Conservation (phyloP, 495 filamentous ascomycete species). For the Neurospora discreta region DNA sequence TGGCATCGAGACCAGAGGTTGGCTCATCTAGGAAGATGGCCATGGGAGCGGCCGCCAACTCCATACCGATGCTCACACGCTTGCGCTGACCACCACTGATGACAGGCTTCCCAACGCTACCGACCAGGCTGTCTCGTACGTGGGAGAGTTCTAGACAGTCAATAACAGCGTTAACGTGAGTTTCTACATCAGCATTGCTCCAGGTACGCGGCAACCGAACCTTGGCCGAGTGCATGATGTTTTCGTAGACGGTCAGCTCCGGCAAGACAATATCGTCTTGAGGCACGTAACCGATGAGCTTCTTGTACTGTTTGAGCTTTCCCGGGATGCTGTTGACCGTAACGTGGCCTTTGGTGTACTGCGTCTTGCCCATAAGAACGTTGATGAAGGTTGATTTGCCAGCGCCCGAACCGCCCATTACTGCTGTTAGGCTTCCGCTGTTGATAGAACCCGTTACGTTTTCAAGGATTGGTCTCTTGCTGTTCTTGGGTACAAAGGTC, state of each 20-base stretch:
- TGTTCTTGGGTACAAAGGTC: slow-evolving; percentile 31
- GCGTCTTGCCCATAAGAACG: slow-evolving; percentile 37
- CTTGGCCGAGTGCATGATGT: slow-evolving; percentile 43
- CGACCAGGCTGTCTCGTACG: slow-evolving; percentile 32
- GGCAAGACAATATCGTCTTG: slow-evolving; percentile 41
- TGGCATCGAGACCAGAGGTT: slow-evolving; percentile 54
- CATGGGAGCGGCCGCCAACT: slow-evolving; percentile 55
- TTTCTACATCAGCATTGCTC: slow-evolving; percentile 24
- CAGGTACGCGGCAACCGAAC: slow-evolving; percentile 34
- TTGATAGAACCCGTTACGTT: slow-evolving; percentile 41
- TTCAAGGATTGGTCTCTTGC: slow-evolving; percentile 32
- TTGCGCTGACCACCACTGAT: slow-evolving; percentile 41
- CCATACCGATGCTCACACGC: slow-evolving; percentile 44
- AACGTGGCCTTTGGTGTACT: slow-evolving; percentile 30
- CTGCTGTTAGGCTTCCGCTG: slow-evolving; percentile 35
- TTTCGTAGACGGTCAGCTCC: slow-evolving; percentile 42
- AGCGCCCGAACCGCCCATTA: slow-evolving; percentile 41
- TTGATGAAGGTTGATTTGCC: slow-evolving; percentile 43
- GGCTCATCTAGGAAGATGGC: slow-evolving; percentile 57
- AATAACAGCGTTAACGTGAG: slow-evolving; percentile 35
- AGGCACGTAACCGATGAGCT: slow-evolving; percentile 45
- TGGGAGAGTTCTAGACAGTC: slow-evolving; percentile 34
- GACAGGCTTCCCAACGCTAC: slow-evolving; percentile 31
- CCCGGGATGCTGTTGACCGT: slow-evolving; percentile 39
- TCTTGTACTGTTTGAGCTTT: slow-evolving; percentile 37